Evolutionary conservation across 139 green algal species (phyloP), one percentile per base, ranked within the genome.

Genomic region (Chlorella sp.): DNA sequence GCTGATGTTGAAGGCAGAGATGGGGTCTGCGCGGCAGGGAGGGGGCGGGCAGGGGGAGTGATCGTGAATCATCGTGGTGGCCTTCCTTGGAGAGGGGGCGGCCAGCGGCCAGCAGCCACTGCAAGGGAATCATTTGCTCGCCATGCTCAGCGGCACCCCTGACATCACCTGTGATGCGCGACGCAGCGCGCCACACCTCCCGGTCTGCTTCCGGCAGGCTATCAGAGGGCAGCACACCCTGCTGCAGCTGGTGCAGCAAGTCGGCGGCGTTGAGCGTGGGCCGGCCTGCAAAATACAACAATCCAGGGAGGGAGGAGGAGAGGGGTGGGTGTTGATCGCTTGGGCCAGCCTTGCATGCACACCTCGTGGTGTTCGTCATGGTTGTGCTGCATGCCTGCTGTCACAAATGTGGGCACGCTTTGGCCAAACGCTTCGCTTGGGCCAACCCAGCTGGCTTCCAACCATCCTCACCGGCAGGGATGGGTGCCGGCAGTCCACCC

Each of bases 1-100:
- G 30, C 82, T 63, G 25, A 87, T 74, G 55, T 87, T 87, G 68
- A 55, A 87, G 34, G 83, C 73, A 4, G 38, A 70, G 18, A 87
- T 60, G 39, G 83, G 51, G 74, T 87, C 83, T 73, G 83, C 55
- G 36, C 17, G 47, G 56, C 9, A 28, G 16, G 26, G 41, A 39
- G 32, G 55, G 12, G 1, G 65, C 39, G 7, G 2, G 36, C 7
- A 28, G 18, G 12, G 17, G 79, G 51, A 34, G 47, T 38, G 72
- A 3, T 15, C 28, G 39, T 72, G 56, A 3, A 41, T 3, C 20
- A n/a, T n/a, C n/a, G n/a, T n/a, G n/a, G n/a, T n/a, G n/a, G n/a
- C n/a, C n/a, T n/a, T n/a, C n/a, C n/a, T n/a, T n/a, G n/a, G n/a
- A n/a, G n/a, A n/a, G n/a, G n/a, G n/a, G n/a, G n/a, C n/a, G n/a